These are phyloP conservation scores for Oemleria cerasiformis DNA, from an alignment of 306 rosid species.

Conservation along the genomic window DNA sequence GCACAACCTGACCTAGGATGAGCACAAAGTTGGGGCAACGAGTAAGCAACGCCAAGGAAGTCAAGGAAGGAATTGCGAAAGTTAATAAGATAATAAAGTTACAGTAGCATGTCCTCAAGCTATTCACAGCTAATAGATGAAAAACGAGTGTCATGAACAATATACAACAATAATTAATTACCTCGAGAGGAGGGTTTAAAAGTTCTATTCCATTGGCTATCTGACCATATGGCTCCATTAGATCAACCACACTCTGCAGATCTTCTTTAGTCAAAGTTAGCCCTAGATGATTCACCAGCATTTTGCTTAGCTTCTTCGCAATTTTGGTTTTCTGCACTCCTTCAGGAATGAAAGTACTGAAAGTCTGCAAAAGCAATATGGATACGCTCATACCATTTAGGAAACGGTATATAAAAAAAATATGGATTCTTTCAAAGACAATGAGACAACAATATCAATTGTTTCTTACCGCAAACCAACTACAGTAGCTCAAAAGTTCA, in stretches of 20 bases:
- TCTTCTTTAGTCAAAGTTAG: conserved; percentile 72
- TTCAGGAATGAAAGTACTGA: conserved; percentile 55
- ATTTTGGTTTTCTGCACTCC: conserved; percentile 63
- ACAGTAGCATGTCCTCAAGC: not conserved
- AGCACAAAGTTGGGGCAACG: not conserved
- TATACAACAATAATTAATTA: conserved; percentile 18
- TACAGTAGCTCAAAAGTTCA: conserved; percentile 82
- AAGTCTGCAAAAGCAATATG: conserved; percentile 62
- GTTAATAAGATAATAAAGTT: not conserved
- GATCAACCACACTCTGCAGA: conserved; percentile 76
- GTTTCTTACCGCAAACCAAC: conserved; percentile 80
- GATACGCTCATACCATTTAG: conserved; percentile 14
- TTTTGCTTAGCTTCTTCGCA: conserved; percentile 46
- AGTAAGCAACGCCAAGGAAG: not conserved
- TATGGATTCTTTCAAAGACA: not conserved
- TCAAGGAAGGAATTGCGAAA: not conserved
- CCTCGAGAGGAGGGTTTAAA: conserved; percentile 86
- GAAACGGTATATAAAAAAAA: conserved; percentile 20
- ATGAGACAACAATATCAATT: conserved; percentile 7
- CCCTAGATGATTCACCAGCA: conserved; percentile 86
- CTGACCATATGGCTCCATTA: conserved; percentile 99
- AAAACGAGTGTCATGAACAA: conserved; percentile 2
- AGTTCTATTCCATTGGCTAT: conserved; percentile 92
- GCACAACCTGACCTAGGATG: not conserved
- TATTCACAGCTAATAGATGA: not conserved